phyloP scores from a whole-genome alignment of 2,329 filamentous ascomycete species.

The Penicillium sp. region DNA sequence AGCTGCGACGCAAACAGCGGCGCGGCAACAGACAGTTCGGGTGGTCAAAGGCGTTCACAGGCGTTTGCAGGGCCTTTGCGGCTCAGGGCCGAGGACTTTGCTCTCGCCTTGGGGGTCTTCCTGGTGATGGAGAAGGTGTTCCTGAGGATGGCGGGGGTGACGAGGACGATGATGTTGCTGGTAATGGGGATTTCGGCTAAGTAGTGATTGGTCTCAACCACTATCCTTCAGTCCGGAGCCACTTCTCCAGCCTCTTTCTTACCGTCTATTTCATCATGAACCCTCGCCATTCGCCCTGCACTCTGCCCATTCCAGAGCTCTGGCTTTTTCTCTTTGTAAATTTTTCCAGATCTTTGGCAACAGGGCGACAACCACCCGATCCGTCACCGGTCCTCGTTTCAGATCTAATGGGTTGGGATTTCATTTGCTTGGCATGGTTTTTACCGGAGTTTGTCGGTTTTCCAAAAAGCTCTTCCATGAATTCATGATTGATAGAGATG shows the following conservation, averaged over 20 bases:
- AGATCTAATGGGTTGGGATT: constrained; percentile 3
- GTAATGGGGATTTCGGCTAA: constrained; percentile 60
- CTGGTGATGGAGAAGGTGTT: constrained; percentile 54
- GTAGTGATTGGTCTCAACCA: constrained; percentile 58
- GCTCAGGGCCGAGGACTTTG: constrained; percentile 30
- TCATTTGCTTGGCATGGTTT: constrained; percentile 13
- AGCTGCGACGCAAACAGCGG: constrained; percentile 33
- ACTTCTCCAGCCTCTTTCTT: constrained; percentile 11
- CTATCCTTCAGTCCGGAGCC: constrained; percentile 9
- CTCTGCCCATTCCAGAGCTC: constrained; percentile 46
- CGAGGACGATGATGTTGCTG: constrained; percentile 58
- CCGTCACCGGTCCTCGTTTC: background rate
- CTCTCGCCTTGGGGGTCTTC: constrained; percentile 31
- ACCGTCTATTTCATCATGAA: constrained; percentile 13
- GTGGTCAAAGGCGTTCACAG: constrained; percentile 40
- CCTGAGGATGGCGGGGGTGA: constrained; percentile 59
- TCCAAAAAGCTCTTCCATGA: constrained; percentile 24
- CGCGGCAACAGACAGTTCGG: constrained; percentile 33
- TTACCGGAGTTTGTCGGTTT: constrained; percentile 14
- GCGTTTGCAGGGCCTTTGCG: constrained; percentile 43
- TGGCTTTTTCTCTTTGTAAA: background rate
- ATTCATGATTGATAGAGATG: constrained; percentile 22
- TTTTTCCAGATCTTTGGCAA: background rate
- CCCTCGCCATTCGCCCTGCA: constrained; percentile 6
- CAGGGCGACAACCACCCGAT: background rate